Percentiles rank a stretch among this genome's conserved stretches.
phyloP scores from a whole-genome alignment of 176 grass and related monocot genomes.

The Oryza australiensis region DNA sequence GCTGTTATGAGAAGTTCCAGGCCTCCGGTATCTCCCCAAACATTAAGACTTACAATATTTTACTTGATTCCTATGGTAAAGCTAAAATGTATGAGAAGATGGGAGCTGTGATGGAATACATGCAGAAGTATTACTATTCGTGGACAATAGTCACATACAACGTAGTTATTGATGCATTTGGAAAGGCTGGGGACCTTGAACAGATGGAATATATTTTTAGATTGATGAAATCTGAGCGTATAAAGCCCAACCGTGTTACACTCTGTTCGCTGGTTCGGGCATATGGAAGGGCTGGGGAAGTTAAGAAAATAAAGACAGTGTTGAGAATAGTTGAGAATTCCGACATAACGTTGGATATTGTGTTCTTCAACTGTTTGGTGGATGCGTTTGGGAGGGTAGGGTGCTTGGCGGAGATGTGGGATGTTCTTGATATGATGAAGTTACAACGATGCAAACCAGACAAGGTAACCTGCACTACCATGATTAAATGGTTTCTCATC shows the following conservation, averaged over 20 bases:
- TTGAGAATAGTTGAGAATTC: slow-evolving; percentile 76
- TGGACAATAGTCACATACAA: slow-evolving; percentile 96
- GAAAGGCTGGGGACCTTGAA: slow-evolving; percentile 73
- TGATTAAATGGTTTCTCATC: slow-evolving; percentile 91
- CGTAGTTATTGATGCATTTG: slow-evolving; percentile 94
- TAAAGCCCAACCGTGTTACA: slow-evolving; percentile 93
- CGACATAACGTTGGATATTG: slow-evolving; percentile 78
- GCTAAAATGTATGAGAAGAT: slow-evolving; percentile 93
- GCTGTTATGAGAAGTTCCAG: slow-evolving; percentile 89
- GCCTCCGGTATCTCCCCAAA: slow-evolving; percentile 79
- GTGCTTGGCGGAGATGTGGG: slow-evolving; percentile 88
- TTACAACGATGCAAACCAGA: slow-evolving; percentile 51
- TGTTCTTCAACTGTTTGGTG: slow-evolving; percentile 96
- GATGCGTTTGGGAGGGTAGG: slow-evolving; percentile 85
- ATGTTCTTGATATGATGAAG: slow-evolving; percentile 83
- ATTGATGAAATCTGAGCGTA: slow-evolving; percentile 93
- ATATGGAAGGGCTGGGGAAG: slow-evolving; percentile 71
- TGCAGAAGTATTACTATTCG: slow-evolving; percentile 93
- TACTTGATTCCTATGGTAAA: slow-evolving; percentile 94
- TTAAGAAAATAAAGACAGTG: slow-evolving; percentile 71
- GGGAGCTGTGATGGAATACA: slow-evolving; percentile 98
- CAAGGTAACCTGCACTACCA: slow-evolving; percentile 84
- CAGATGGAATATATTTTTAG: slow-evolving; percentile 94
- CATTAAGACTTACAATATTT: slow-evolving; percentile 96
- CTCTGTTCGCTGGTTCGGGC: slow-evolving; percentile 87